Evolutionary conservation across 208 protist species (phyloP), one percentile per base, ranked within the genome.

Genomic region (Leishmania gerbilli): DNA sequence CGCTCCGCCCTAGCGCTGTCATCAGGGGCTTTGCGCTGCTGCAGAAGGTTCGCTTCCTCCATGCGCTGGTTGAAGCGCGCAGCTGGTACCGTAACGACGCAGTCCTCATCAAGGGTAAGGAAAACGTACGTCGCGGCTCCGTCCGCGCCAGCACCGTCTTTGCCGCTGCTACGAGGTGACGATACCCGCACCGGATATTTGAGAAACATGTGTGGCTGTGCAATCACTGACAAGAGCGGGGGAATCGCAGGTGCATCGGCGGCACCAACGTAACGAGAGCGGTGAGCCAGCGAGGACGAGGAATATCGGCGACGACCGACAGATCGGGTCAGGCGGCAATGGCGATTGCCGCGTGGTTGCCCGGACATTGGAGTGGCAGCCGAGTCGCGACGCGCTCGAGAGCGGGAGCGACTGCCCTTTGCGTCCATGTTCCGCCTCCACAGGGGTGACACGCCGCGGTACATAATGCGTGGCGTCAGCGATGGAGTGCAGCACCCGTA

Each of bases 41-140:
- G 34, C 77, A 84, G 76, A 55, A 88, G 74, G 1, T 69, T 62
- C 17, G 76, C 72, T 6, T 56, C 49, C 21, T 78, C 45, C 27
- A 86, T 69, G 40, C 76, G 77, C 55, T 76, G n/a, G 37, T 84
- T 75, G 60, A 89, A 91, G 71, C 76, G 81, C 15, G 53, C 9
- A 19, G 81, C 87, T 27, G 89, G 87, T 71, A 94, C 88, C 31
- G 81, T 71, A 21, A 92, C 90, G 49, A 93, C 77, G 78, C 87
- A 84, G 4, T 67, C 62, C 56, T 86, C 76, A 62, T 94, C 90
- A 9, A 85, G 74, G 34, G 90, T 95, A 31, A 93, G 37, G 76
- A 92, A 94, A 31, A 91, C 81, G 82, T 93, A 93, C 40, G 90
- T 87, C 67, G 80, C 72, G 3, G 69, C 72, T 42, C 79, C 69